These are phyloP conservation scores for Bruguiera sexangula DNA, from an alignment of 345 rosid species.

Conservation along the genomic window DNA sequence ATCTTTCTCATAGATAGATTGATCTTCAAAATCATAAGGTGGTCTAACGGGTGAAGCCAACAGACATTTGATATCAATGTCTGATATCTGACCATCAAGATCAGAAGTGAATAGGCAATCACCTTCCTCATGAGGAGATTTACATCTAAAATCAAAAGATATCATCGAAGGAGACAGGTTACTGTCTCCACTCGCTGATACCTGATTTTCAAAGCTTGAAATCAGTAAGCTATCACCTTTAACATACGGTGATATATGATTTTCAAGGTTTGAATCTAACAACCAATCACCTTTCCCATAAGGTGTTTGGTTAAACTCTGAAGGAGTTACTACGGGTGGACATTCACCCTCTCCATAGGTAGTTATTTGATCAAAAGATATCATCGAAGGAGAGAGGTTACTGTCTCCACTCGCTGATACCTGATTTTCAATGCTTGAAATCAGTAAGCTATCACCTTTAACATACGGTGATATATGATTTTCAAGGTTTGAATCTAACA, in stretches of 20 bases:
- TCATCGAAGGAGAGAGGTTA: not conserved
- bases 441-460: not conserved
- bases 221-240: not conserved
- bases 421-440: not conserved
- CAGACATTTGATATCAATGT: not conserved
- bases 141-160: not conserved
- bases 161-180: not conserved
- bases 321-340: too few species aligned
- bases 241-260: not conserved
- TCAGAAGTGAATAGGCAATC: not conserved
- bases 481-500: not conserved
- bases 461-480: not conserved
- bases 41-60: fast-evolving
- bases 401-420: not conserved
- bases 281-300: not conserved
- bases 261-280: not conserved
- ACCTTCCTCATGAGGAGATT: not conserved
- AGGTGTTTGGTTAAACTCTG: too few species aligned
- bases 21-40: not conserved
- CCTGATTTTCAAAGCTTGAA: not conserved
- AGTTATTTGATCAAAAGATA: not conserved
- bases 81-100: not conserved
- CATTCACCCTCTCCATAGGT: too few species aligned
- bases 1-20: not conserved
- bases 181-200: not conserved